Evolutionary conservation across 805 yeast genomes (phyloP).

Genomic region (Kodamaea jinghongensis): DNA sequence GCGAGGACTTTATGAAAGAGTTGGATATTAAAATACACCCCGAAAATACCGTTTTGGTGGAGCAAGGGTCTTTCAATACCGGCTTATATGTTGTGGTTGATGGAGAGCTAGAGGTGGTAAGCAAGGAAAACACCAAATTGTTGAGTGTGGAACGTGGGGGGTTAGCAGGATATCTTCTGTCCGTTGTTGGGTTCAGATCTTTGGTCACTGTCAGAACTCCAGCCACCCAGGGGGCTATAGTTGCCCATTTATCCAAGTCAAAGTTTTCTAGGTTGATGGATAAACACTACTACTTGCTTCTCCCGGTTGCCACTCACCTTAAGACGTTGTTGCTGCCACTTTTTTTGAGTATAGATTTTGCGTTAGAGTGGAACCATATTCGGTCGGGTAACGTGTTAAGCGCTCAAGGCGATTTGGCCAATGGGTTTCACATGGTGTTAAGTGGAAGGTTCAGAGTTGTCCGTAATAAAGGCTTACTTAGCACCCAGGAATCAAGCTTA

Average conservation of each 20-base stretch:
- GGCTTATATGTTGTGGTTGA: slow-evolving; percentile 81
- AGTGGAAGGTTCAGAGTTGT: slow-evolving; percentile 84
- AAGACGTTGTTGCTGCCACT: slow-evolving; percentile 65
- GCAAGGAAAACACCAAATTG: slow-evolving; percentile 40
- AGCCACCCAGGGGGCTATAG: slow-evolving; percentile 53
- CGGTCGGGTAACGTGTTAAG: slow-evolving; percentile 83
- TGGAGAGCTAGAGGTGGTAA: slow-evolving; percentile 64
- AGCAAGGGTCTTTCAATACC: slow-evolving; percentile 61
- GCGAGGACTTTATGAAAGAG: slow-evolving; percentile 55
- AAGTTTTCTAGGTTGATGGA: slow-evolving; percentile 68
- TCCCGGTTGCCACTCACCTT: slow-evolving; percentile 73
- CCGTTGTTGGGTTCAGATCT: slow-evolving; percentile 75
- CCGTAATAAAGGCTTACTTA: slow-evolving; percentile 26
- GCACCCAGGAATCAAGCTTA: background rate
- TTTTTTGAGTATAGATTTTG: slow-evolving; percentile 77
- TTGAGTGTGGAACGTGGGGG: slow-evolving; percentile 74
- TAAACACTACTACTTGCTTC: slow-evolving; percentile 67
- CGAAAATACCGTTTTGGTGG: slow-evolving; percentile 56
- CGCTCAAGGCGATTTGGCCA: slow-evolving; percentile 81
- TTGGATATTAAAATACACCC: slow-evolving; percentile 54
- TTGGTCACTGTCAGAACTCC: slow-evolving; percentile 68
- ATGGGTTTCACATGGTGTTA: slow-evolving; percentile 84
- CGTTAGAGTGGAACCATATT: slow-evolving; percentile 90
- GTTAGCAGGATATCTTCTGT: slow-evolving; percentile 81
- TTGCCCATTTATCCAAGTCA: slow-evolving; percentile 65